phyloP scores from a whole-genome alignment of 192 early-diverging fungal genomes.

The Allomyces macrogynus region DNA sequence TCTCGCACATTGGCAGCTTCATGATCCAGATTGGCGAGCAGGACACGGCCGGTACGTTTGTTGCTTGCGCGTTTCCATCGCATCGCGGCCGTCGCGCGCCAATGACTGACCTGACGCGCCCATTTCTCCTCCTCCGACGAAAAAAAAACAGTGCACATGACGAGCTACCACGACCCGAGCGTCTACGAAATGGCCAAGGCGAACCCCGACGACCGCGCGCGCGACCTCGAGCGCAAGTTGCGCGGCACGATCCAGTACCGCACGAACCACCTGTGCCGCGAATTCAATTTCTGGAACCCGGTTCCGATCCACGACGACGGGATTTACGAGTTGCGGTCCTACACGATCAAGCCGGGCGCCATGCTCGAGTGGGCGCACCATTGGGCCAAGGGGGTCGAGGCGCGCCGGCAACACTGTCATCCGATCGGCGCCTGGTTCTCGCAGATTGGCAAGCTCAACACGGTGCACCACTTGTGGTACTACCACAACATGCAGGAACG shows the following conservation, averaged over 20 bases:
- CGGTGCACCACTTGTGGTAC: conserved; percentile 83
- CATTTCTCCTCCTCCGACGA: background rate
- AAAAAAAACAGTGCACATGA: background rate
- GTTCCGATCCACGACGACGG: conserved; percentile 53
- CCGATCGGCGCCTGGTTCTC: conserved; percentile 94
- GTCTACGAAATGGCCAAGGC: background rate
- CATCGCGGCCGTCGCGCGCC: background rate
- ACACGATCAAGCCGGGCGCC: conserved; percentile 65
- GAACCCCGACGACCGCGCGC: conserved; percentile 18
- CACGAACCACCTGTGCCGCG: conserved; percentile 67
- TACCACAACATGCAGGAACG: conserved; percentile 73
- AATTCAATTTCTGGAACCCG: conserved; percentile 80
- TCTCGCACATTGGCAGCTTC: too few relatives aligned
- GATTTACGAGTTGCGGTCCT: conserved; percentile 81
- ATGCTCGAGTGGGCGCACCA: conserved; percentile 75
- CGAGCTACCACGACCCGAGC: background rate
- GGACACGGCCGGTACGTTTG: conserved; percentile 6
- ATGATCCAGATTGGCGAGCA: too few relatives aligned
- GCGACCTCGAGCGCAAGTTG: conserved; percentile 41
- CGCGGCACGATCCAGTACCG: conserved; percentile 48
- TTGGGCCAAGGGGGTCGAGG: conserved; percentile 68
- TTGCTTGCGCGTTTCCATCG: conserved; percentile 5
- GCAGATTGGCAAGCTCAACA: conserved; percentile 68
- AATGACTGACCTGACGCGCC: background rate
- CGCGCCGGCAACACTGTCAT: conserved; percentile 64